These are phyloP conservation scores for Castanospermum australe DNA, from an alignment of 306 rosid genomes.

Conservation along the genomic window DNA sequence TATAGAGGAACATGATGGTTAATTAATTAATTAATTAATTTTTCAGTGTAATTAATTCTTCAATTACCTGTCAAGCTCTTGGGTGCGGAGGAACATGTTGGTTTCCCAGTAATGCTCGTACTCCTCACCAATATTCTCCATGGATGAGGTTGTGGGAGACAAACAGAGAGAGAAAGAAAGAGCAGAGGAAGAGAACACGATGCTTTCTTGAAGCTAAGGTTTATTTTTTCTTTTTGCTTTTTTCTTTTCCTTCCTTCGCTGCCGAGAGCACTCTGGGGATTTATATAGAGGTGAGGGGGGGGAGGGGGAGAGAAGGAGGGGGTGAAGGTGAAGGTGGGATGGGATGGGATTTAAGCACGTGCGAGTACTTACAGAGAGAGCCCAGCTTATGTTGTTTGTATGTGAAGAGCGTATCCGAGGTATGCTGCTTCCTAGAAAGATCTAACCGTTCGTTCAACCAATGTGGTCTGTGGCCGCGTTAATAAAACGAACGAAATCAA, in stretches of 20 bases:
- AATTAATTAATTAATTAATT: neutral
- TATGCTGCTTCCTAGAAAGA: constrained; percentile 34
- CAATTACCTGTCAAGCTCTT: constrained; percentile 72
- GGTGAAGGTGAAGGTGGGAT: too few species aligned
- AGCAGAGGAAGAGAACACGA: neutral
- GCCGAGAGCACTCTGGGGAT: neutral
- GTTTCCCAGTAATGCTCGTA: constrained; percentile 72
- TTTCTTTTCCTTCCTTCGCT: neutral
- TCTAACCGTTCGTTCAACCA: constrained; percentile 20
- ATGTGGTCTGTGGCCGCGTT: constrained; percentile 36
- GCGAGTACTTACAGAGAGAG: too few species aligned
- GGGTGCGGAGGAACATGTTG: constrained; percentile 65
- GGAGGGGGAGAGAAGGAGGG: too few species aligned
- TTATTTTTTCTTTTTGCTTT: neutral
- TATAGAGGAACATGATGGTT: neutral
- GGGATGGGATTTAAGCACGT: neutral
- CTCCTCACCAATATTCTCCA: constrained; percentile 74
- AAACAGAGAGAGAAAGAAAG: neutral
- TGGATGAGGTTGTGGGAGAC: constrained; percentile 7
- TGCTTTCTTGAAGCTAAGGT: neutral
- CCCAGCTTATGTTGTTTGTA: too few species aligned
- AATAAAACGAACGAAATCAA: too few species aligned
- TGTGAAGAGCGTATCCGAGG: neutral
- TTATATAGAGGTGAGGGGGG: neutral
- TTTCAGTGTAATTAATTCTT: neutral